phyloP scores from a whole-genome alignment of 2,329 filamentous ascomycete species.

The Aureobasidium subglaciale region DNA sequence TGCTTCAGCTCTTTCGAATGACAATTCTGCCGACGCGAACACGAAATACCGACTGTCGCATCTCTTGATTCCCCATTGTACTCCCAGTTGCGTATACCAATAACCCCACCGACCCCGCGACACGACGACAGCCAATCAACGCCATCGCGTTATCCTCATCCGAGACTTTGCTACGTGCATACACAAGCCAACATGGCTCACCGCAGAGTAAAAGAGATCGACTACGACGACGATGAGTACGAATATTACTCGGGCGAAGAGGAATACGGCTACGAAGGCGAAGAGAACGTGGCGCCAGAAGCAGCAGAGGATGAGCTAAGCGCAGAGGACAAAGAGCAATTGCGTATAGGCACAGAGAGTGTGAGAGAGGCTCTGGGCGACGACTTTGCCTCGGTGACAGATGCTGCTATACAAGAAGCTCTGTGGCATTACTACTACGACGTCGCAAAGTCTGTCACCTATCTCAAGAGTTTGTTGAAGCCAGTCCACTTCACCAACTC shows the following conservation, averaged over 20 bases:
- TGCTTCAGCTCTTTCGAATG: neutral
- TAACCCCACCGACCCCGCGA: neutral
- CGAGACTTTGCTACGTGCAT: neutral
- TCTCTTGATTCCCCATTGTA: no score
- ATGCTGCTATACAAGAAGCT: slow-evolving; percentile 75
- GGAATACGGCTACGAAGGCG: slow-evolving; percentile 26
- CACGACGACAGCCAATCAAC: neutral
- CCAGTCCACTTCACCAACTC: neutral
- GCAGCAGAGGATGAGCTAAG: slow-evolving; percentile 24
- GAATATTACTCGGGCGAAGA: slow-evolving; percentile 40
- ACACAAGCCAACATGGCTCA: slow-evolving; percentile 17
- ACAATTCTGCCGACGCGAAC: no score
- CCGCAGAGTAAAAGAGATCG: slow-evolving; percentile 41
- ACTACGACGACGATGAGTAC: slow-evolving; percentile 45
- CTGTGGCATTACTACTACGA: slow-evolving; percentile 97
- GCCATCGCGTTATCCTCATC: neutral
- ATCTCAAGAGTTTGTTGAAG: slow-evolving; percentile 56
- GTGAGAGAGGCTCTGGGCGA: slow-evolving; percentile 59
- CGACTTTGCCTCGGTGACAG: slow-evolving; percentile 45
- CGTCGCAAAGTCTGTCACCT: slow-evolving; percentile 73
- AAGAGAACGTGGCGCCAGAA: slow-evolving; percentile 14
- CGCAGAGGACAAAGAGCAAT: slow-evolving; percentile 41
- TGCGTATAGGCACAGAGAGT: slow-evolving; percentile 59
- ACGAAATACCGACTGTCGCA: no score
- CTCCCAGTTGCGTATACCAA: no score